Evolutionary conservation across 2,329 filamentous ascomycete species (phyloP).

Genomic region (Fusarium dimerum): DNA sequence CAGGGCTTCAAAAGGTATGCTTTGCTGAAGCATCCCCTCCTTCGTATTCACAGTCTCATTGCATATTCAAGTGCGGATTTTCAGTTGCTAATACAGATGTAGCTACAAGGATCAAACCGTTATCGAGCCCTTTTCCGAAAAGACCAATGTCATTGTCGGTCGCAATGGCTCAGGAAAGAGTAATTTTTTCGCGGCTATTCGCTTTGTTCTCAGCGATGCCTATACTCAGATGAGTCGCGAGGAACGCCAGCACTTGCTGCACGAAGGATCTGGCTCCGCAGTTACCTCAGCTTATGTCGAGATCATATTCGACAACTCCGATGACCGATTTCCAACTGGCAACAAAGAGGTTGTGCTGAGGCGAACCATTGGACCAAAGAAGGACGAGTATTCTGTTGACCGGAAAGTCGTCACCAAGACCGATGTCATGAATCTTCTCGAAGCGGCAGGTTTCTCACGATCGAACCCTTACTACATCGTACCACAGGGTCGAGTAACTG

Average conservation of each 20-base stretch:
- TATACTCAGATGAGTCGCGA: conserved; percentile 96
- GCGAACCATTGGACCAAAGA: conserved; percentile 94
- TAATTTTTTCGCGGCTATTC: conserved; percentile 99
- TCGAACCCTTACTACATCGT: conserved; percentile 99
- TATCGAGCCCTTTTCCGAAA: conserved; percentile 96
- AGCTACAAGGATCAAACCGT: conserved; percentile 99
- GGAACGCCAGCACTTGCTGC: conserved; percentile 92
- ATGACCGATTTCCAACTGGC: conserved; percentile 91
- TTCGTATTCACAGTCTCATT: conserved; percentile 2
- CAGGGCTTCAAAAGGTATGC: conserved; percentile 97
- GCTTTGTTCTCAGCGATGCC: conserved; percentile 96
- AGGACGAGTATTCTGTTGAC: conserved; percentile 97
- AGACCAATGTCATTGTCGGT: conserved; percentile 97
- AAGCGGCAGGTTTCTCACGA: conserved; percentile 93
- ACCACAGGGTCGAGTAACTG: conserved; percentile 92
- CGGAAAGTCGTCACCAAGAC: conserved; percentile 93
- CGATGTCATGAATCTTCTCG: conserved; percentile 92
- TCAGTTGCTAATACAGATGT: conserved; percentile 24
- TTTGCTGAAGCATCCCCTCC: conserved; percentile 1
- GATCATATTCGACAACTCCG: conserved; percentile 97
- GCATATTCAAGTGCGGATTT: not conserved
- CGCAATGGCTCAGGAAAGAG: conserved; percentile 99
- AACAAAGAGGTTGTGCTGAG: conserved; percentile 88
- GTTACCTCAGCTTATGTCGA: conserved; percentile 99
- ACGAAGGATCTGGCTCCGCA: conserved; percentile 95